A percentile compares a stretch with the other conserved stretches of the same genome.
phyloP scores from a whole-genome alignment of 208 protist genomes.

The Blastocrithidia nonstop region DNA sequence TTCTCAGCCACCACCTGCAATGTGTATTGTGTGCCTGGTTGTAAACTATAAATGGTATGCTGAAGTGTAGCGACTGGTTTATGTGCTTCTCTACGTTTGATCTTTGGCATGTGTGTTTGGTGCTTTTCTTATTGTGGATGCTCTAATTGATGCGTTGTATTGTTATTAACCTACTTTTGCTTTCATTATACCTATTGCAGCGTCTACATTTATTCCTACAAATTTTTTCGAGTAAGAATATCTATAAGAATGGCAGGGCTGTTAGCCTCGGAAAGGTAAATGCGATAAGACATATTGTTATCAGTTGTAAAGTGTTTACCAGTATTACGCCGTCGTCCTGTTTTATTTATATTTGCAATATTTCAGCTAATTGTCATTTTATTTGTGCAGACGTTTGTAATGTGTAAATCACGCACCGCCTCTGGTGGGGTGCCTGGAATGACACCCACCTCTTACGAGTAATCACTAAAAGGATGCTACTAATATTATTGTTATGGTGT shows the following conservation, averaged over 20 bases:
- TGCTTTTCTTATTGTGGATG: background rate
- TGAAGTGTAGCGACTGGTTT: too few species aligned
- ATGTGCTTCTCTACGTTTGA: too few species aligned
- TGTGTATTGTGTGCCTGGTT: conserved; percentile 59
- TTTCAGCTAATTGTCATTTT: conserved; percentile 59
- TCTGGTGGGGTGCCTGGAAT: conserved; percentile 69
- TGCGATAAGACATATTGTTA: background rate
- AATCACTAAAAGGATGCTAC: conserved; percentile 47
- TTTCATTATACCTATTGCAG: background rate
- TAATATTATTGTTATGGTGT: background rate
- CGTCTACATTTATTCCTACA: too few species aligned
- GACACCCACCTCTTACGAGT: conserved; percentile 46
- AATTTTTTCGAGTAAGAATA: background rate
- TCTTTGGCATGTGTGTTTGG: conserved; percentile 11
- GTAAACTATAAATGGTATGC: conserved; percentile 37
- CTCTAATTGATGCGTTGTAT: conserved; percentile 24
- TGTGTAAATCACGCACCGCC: conserved; percentile 32
- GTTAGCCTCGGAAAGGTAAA: background rate
- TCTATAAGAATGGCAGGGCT: background rate
- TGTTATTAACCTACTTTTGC: conserved; percentile 26
- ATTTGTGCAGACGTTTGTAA: conserved; percentile 38
- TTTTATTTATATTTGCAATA: conserved; percentile 12
- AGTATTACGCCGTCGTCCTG: conserved; percentile 5
- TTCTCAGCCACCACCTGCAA: conserved; percentile 74
- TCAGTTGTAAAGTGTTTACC: background rate